Base-by-base conservation (phyloP, 306 rosid species). In the Fagus sylvatica region DNA sequence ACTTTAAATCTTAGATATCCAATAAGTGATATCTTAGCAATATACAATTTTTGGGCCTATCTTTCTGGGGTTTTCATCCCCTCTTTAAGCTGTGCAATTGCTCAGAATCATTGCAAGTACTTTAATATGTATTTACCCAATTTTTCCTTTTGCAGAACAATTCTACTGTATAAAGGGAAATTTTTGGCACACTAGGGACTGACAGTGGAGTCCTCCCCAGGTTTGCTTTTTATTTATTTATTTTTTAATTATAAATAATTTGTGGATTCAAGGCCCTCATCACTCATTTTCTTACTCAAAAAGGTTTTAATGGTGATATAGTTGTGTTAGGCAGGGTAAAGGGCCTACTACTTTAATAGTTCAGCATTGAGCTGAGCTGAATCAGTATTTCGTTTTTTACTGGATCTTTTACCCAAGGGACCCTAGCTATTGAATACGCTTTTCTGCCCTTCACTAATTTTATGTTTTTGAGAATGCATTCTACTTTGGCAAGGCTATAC, bases 91-190 rank as follows among this genome's bases (percentile, higher is more conserved):
- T 32, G 16, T 12, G 68, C 68, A 61, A 32, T 61, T 12, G 41
- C 41, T 11, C 34, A 37, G 19, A 13, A 15, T 33, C 68, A 33
- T 61, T 61, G 68, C 68, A 11, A 28, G 68, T 13, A 33, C 19
- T 61, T 61, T 74, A 40, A 49, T 22, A 30, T 42, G n/a, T 78
- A 77, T 80, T 84, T 73, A 74, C 39, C 30, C 48, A 49, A 39
- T 60, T 53, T 51, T n/a, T 76, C 67, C 13, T 60, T 75, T 75
- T 84, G 75, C 90, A 93, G 96, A 89, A 80, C 78, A 84, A 82
- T n/a, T 79, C 89, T 78, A 74, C 91, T 76, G 77, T 74, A 6
- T 78, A 76, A 77, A 57, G 49, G 51, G 76, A 43, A 53, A 17
- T 54, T 75, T 68, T 33, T 53, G 76, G 74, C 54, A 46, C 65